These are phyloP conservation scores for Blastobotrys parvus DNA, from an alignment of 805 yeast species.

Conservation along the genomic window DNA sequence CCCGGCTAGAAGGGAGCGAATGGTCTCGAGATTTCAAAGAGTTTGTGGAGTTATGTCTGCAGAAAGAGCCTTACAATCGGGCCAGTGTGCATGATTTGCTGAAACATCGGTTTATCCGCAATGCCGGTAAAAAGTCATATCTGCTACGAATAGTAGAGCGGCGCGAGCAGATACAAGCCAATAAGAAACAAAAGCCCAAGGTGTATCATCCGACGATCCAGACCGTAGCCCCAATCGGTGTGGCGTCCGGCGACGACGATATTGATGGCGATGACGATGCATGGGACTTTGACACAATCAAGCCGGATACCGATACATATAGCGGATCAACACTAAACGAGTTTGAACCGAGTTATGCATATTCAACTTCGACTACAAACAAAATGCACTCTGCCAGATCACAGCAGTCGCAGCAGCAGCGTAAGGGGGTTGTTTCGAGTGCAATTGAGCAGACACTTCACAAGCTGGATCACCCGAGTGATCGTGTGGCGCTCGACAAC, in stretches of 20 bases:
- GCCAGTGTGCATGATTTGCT: conserved; percentile 56
- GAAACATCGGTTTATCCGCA: conserved; percentile 51
- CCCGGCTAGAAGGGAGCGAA: conserved; percentile 28
- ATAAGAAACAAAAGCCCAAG: conserved; percentile 6
- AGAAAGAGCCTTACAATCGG: conserved; percentile 58
- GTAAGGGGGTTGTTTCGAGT: conserved; percentile 2
- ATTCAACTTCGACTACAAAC: too few relatives aligned
- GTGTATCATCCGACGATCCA: conserved; percentile 13
- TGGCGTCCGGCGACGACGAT: conserved; percentile 12
- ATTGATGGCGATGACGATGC: conserved; percentile 28
- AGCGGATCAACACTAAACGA: too few relatives aligned
- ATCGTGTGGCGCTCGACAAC: conserved; percentile 2
- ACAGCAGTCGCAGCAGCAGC: too few relatives aligned
- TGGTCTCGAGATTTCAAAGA: conserved; percentile 49
- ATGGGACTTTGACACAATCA: conserved; percentile 34
- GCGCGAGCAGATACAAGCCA: conserved; percentile 2
- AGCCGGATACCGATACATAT: too few relatives aligned
- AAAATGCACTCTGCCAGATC: too few relatives aligned
- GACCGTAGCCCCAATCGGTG: conserved; percentile 4
- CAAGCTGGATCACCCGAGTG: conserved; percentile 6
- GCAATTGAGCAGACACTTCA: conserved; percentile 8
- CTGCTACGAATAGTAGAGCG: conserved; percentile 33
- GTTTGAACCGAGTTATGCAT: too few relatives aligned
- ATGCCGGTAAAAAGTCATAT: conserved; percentile 31
- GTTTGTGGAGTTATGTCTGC: conserved; percentile 63